phyloP scores from a whole-genome alignment of 2,329 filamentous ascomycete species.

The Canariomyces notabilis region DNA sequence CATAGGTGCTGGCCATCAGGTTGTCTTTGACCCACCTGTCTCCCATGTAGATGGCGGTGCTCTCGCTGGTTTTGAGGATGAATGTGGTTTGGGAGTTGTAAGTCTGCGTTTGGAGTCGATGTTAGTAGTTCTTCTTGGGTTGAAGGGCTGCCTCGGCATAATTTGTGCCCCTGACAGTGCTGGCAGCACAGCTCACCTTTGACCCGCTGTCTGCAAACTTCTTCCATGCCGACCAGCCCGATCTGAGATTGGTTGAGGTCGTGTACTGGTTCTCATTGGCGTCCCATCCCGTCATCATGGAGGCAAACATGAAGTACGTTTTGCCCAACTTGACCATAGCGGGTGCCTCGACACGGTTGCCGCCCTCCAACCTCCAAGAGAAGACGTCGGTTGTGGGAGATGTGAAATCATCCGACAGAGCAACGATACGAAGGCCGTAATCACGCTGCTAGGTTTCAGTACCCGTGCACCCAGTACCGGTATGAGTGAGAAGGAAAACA shows the following conservation, averaged over 20 bases:
- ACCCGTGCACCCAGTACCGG: background rate
- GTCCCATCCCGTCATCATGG: slow-evolving; percentile 51
- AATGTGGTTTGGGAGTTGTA: slow-evolving; percentile 58
- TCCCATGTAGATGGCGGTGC: slow-evolving; percentile 55
- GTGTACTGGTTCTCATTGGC: slow-evolving; percentile 54
- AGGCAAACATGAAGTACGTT: slow-evolving; percentile 62
- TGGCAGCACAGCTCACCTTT: slow-evolving; percentile 22
- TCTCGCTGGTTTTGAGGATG: slow-evolving; percentile 42
- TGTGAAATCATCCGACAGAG: slow-evolving; percentile 53
- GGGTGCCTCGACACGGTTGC: slow-evolving; percentile 54
- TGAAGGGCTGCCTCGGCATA: too few relatives aligned
- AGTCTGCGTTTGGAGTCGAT: slow-evolving; percentile 36
- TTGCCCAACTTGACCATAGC: slow-evolving; percentile 57
- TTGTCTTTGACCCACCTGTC: slow-evolving; percentile 61
- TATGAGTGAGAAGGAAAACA: slow-evolving; percentile 21
- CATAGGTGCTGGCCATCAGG: slow-evolving; percentile 55
- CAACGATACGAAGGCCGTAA: slow-evolving; percentile 54
- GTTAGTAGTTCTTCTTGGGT: too few relatives aligned
- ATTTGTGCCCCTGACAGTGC: background rate
- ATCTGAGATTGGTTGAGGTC: slow-evolving; percentile 25
- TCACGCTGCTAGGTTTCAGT: slow-evolving; percentile 36
- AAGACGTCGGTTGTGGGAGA: slow-evolving; percentile 45
- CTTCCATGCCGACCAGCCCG: slow-evolving; percentile 58
- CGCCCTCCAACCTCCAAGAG: slow-evolving; percentile 38
- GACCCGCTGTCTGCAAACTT: slow-evolving; percentile 53